Conservation (phyloP, 2,329 filamentous ascomycete species). For the Alternaria brassicicola region DNA sequence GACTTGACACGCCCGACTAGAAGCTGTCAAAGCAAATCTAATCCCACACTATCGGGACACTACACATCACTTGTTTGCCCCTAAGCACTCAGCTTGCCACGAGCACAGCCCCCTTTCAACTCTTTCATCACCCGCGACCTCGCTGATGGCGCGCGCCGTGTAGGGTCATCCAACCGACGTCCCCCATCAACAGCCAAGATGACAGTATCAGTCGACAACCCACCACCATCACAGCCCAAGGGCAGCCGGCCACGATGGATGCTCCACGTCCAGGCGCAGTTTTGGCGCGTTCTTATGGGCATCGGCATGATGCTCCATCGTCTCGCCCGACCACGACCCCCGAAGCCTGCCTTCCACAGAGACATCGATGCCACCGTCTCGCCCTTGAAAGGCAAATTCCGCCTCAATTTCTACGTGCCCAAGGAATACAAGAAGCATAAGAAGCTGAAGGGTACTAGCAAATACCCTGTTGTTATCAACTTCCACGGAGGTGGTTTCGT, state of each 20-base stretch:
- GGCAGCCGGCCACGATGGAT: constrained; percentile 60
- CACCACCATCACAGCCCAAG: constrained; percentile 21
- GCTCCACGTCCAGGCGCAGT: constrained; percentile 66
- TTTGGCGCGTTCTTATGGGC: constrained; percentile 71
- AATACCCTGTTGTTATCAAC: constrained; percentile 65
- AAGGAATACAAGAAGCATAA: constrained; percentile 54
- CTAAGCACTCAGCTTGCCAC: constrained; percentile 11
- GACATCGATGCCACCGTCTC: constrained; percentile 60
- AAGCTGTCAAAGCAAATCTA: neutral
- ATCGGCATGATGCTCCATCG: constrained; percentile 73
- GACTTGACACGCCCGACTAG: neutral
- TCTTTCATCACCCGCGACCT: constrained; percentile 1
- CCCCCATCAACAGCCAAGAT: neutral
- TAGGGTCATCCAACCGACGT: constrained; percentile 3
- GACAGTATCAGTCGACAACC: constrained; percentile 3
- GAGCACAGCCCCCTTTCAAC: constrained; percentile 19
- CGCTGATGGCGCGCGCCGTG: constrained; percentile 11
- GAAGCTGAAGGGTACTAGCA: constrained; percentile 50
- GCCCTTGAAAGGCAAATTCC: constrained; percentile 54
- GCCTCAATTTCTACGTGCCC: constrained; percentile 67
- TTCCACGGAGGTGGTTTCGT: constrained; percentile 70
- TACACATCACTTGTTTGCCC: constrained; percentile 1
- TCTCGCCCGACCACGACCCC: constrained; percentile 65
- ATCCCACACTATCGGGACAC: neutral
- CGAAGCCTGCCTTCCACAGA: constrained; percentile 64